Evolutionary conservation across 305 asterid species (phyloP).

Genomic region (Fraxinus floribunda): DNA sequence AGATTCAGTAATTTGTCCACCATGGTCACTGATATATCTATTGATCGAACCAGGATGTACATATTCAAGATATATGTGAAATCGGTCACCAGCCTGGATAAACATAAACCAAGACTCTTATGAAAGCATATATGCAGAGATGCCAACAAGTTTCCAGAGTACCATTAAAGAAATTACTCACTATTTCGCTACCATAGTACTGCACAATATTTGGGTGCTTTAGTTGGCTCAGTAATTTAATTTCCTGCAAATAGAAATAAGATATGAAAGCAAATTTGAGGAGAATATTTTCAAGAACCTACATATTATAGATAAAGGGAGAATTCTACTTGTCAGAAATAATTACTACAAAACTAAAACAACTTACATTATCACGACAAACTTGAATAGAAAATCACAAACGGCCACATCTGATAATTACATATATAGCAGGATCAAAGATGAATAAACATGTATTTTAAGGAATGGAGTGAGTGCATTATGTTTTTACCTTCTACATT

Average conservation of each 20-base stretch:
- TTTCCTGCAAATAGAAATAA: slow-evolving; percentile 48
- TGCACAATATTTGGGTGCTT: slow-evolving; percentile 89
- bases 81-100: slow-evolving; percentile 66
- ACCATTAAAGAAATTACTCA: slow-evolving; percentile 33
- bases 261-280: neutral
- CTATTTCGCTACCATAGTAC: slow-evolving; percentile 86
- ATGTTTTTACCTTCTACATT: neutral
- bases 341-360: neutral
- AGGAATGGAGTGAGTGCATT: neutral
- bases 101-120: slow-evolving; percentile 26
- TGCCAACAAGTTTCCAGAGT: slow-evolving; percentile 4
- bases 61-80: slow-evolving; percentile 81
- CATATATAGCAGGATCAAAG: neutral
- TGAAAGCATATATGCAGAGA: slow-evolving; percentile 13
- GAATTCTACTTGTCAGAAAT: neutral
- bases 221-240: slow-evolving; percentile 74
- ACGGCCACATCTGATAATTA: neutral
- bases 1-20: slow-evolving; percentile 77
- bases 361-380: neutral
- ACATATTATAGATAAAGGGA: neutral
- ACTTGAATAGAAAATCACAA: neutral
- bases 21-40: slow-evolving; percentile 68
- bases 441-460: neutral
- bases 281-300: neutral
- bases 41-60: slow-evolving; percentile 94